Percentiles rank a stretch among this genome's conserved stretches.
phyloP scores from a whole-genome alignment of 352 stramenopile species.

The Pythium dissimile region DNA sequence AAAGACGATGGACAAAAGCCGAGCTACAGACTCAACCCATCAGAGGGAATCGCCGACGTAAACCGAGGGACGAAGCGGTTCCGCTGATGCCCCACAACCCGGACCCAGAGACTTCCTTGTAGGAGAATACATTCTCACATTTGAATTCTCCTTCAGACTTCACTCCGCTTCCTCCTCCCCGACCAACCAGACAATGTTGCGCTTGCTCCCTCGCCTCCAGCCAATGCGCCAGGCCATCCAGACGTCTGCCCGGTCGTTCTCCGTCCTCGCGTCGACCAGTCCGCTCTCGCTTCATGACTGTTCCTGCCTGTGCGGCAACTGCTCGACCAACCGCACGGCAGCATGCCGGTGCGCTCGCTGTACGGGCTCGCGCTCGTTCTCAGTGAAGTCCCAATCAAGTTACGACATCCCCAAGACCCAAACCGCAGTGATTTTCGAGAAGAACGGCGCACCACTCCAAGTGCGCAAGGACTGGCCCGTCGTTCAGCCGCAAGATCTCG shows the following conservation, averaged over 20 bases:
- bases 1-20: no score
- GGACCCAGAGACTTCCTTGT: no score
- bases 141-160: no score
- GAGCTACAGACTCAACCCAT: no score
- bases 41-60: no score
- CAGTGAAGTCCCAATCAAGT: conserved; percentile 32
- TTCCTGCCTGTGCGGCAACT: conserved; percentile 33
- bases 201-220: not conserved
- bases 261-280: not conserved
- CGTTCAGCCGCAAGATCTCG: conserved; percentile 37
- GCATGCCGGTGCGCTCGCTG: conserved; percentile 9
- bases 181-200: no score
- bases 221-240: not conserved
- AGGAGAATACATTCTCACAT: no score
- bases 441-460: conserved; percentile 39
- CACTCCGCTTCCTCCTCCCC: no score
- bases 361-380: conserved; percentile 28
- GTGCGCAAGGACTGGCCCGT: conserved; percentile 48
- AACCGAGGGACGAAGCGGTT: no score
- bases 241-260: not conserved
- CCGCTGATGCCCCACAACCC: no score
- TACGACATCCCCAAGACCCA: conserved; percentile 54
- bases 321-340: conserved; percentile 20
- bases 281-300: conserved; percentile 9
- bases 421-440: conserved; percentile 45